Evolutionary conservation across 1,284 basidiomycete genomes (phyloP).

Genomic region (Cryptococcus wingfieldii): DNA sequence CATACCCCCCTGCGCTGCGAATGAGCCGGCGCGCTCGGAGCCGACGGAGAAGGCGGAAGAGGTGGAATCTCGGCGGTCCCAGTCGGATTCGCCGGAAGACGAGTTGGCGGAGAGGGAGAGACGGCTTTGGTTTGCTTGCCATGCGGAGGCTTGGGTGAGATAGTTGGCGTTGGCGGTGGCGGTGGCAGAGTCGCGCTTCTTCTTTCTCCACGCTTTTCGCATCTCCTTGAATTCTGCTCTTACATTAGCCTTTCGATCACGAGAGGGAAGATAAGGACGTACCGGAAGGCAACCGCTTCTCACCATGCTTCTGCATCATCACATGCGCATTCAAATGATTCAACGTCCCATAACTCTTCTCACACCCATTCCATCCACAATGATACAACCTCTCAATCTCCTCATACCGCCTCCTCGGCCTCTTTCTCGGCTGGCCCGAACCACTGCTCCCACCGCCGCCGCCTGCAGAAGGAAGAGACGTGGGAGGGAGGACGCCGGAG

Average conservation of each 20-base stretch:
- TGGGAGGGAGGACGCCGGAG: background rate
- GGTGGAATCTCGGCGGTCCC: slow-evolving; percentile 25
- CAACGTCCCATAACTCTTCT: slow-evolving; percentile 54
- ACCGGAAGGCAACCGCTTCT: slow-evolving; percentile 54
- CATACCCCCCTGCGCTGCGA: background rate
- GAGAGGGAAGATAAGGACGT: background rate
- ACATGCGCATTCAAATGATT: slow-evolving; percentile 59
- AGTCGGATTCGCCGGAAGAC: slow-evolving; percentile 26
- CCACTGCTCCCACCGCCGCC: slow-evolving; percentile 12
- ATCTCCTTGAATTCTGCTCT: slow-evolving; percentile 90
- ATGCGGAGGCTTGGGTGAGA: slow-evolving; percentile 2
- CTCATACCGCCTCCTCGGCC: slow-evolving; percentile 51
- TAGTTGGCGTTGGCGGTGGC: slow-evolving; percentile 27
- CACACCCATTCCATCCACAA: slow-evolving; percentile 55
- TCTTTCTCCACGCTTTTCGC: slow-evolving; percentile 89
- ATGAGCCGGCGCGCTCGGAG: slow-evolving; percentile 11
- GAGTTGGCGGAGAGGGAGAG: slow-evolving; percentile 16
- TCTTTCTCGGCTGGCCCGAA: slow-evolving; percentile 37
- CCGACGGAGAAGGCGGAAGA: slow-evolving; percentile 17
- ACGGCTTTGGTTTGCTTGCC: slow-evolving; percentile 9
- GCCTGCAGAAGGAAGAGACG: background rate
- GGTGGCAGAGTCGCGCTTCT: slow-evolving; percentile 68
- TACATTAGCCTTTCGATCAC: slow-evolving; percentile 7
- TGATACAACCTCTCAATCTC: slow-evolving; percentile 56
- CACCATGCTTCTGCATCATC: slow-evolving; percentile 57